These are phyloP conservation scores for Spatholobus suberectus DNA, from an alignment of 306 rosid genomes.

Conservation along the genomic window DNA sequence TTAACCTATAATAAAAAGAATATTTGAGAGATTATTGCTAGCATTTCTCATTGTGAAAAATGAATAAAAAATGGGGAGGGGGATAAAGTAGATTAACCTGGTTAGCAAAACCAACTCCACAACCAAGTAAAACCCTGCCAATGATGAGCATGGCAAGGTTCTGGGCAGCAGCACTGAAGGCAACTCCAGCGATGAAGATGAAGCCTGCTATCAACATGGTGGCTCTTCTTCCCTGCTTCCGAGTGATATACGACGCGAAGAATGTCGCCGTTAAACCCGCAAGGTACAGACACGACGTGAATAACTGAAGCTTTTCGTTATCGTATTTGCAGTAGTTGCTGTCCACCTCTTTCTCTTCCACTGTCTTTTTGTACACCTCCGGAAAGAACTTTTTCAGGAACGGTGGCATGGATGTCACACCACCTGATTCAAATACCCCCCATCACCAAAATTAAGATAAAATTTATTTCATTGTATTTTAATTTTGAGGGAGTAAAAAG, in stretches of 20 bases:
- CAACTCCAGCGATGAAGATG: slow-evolving; percentile 63
- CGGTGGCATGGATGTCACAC: slow-evolving; percentile 63
- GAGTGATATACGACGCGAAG: slow-evolving; percentile 65
- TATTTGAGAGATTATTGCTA: too few species aligned
- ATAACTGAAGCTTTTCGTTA: slow-evolving; percentile 58
- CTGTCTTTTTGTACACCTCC: slow-evolving; percentile 48
- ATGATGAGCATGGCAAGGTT: slow-evolving; percentile 58
- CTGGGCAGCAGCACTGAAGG: slow-evolving; percentile 59
- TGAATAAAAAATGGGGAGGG: too few species aligned
- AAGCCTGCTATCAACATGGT: slow-evolving; percentile 77
- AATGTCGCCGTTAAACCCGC: slow-evolving; percentile 65
- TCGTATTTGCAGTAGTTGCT: slow-evolving; percentile 77
- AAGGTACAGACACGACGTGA: slow-evolving; percentile 70
- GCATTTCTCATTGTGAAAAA: too few species aligned
- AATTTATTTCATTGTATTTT: too few species aligned
- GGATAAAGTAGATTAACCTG: slow-evolving; percentile 53
- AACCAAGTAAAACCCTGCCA: slow-evolving; percentile 74
- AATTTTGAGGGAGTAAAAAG: too few species aligned
- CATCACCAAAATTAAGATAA: background rate
- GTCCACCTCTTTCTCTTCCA: slow-evolving; percentile 16
- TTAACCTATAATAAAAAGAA: too few species aligned
- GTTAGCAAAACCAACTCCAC: slow-evolving; percentile 83
- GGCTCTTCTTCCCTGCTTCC: slow-evolving; percentile 59
- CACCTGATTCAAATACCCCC: slow-evolving; percentile 49
- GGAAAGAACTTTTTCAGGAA: slow-evolving; percentile 72